A percentile compares a stretch with the other conserved stretches of the same genome.
phyloP scores from a whole-genome alignment of 768 basidiomycete species.

The Leccinellum albellum region DNA sequence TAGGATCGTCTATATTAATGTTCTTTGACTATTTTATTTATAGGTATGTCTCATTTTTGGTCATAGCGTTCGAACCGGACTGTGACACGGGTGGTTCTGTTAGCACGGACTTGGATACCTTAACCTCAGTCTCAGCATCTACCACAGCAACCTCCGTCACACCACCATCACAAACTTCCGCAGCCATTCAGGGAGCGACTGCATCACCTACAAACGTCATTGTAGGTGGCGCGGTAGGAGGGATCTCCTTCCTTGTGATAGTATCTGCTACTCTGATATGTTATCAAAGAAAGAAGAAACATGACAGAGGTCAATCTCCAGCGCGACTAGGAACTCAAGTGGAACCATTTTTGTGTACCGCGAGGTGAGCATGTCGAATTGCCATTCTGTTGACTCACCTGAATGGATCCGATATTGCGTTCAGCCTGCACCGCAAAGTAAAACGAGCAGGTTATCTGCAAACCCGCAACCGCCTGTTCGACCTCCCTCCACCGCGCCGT shows the following conservation, averaged over 20 bases:
- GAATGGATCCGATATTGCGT: not conserved
- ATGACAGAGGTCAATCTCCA: not conserved
- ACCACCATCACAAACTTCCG: not conserved
- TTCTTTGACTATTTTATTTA: constrained; percentile 21
- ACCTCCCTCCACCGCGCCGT: not conserved
- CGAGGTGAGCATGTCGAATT: not conserved
- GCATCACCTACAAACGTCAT: not conserved
- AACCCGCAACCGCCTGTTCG: not conserved
- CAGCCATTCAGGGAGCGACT: not conserved
- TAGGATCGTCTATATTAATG: constrained; percentile 2
- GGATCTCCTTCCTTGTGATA: not conserved
- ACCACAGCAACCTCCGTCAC: not conserved
- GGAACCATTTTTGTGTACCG: not conserved
- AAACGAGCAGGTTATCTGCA: not conserved
- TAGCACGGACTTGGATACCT: too few relatives aligned
- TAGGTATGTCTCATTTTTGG: constrained; percentile 4
- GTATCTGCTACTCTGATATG: not conserved
- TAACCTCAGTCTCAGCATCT: too few relatives aligned
- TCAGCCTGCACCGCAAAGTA: not conserved
- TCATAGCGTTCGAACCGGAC: too few relatives aligned
- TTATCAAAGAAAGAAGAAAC: not conserved
- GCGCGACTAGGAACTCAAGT: not conserved
- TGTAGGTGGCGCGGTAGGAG: constrained; percentile 10
- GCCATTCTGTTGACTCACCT: not conserved
- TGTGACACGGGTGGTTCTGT: too few relatives aligned